Base-by-base conservation (phyloP, 192 early-diverging fungal species). In the Entomortierella beljakovae region DNA sequence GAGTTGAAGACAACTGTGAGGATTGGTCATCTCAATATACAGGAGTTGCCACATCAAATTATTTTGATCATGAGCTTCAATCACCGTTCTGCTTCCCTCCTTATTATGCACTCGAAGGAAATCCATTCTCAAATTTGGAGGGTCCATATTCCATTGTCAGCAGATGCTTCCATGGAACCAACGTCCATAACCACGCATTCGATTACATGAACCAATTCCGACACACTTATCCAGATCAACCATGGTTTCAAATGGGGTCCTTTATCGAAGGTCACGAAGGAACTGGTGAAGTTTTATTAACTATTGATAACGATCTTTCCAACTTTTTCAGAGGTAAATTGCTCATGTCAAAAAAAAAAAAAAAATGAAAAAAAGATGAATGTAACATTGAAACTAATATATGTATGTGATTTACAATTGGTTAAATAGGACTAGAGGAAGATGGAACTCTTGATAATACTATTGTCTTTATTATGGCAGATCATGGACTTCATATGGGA, bases 41-140 rank as follows among this genome's bases (percentile, higher is more conserved):
- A 11, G 80, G 80, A 11, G 28, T 57, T 20, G 73, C 56, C 18
- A 63, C 73, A 4, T 76, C 73, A 1, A 59, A 83, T 10, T 68
- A 73, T 9, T 86, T 74, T 60, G 88, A 89, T 34, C 86, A 89
- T 50, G 88, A 89, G 64, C 74, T 89, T 18, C 60, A 84, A 0
- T 69, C 86, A 31, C 88, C 88, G 8, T 89, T 89, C 54, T 89
- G 88, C 34, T 16, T 87, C 48, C 86, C 88, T 32, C 86, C 86
- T 25, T 86, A 73, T 53, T 87, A 81, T 31, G 82, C 84, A 0
- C 42, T 76, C 23, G 61, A 64, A 1, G 84, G 82, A 26, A 85
- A 85, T 54, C 61, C 86, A 9, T 89, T 80, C 71, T 83, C 84
- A 3, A 89, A 89, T 61, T 89, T 84, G 50, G 71, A 76, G 28